Percentiles rank a stretch among this genome's conserved stretches.
phyloP scores from a whole-genome alignment of 1,284 basidiomycete species.

The Testicularia cyperi region DNA sequence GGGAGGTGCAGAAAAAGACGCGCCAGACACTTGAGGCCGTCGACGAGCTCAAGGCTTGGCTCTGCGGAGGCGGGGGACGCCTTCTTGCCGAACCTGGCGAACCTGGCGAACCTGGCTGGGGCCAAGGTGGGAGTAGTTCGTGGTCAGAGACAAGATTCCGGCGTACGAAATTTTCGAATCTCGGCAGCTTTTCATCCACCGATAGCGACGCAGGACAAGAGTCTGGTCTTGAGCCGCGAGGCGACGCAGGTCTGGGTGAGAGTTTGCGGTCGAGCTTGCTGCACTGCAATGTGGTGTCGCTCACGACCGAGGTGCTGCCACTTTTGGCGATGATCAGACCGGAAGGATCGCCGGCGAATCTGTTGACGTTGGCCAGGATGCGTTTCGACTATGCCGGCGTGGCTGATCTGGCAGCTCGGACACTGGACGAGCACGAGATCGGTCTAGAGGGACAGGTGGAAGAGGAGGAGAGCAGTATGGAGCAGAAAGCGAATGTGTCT shows the following conservation, averaged over 20 bases:
- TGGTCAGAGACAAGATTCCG: too few relatives aligned
- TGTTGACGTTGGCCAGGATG: conserved; percentile 14
- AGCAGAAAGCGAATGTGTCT: too few relatives aligned
- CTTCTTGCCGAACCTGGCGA: not conserved
- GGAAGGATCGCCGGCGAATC: not conserved
- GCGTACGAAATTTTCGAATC: conserved; percentile 8
- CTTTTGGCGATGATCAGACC: conserved; percentile 26
- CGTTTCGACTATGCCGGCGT: conserved; percentile 30
- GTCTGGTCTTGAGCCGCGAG: too few relatives aligned
- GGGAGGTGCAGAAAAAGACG: conserved; percentile 60
- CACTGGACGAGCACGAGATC: conserved; percentile 23
- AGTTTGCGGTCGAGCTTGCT: conserved; percentile 1
- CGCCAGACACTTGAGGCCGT: conserved; percentile 57
- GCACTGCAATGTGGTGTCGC: conserved; percentile 7
- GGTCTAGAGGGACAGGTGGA: conserved; percentile 8
- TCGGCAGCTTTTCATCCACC: too few relatives aligned
- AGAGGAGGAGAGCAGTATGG: too few relatives aligned
- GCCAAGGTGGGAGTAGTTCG: not conserved
- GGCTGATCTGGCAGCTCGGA: conserved; percentile 14
- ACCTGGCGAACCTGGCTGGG: not conserved
- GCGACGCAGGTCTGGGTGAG: conserved; percentile 17
- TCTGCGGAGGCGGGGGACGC: not conserved
- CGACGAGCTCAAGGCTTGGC: conserved; percentile 45
- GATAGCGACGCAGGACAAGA: too few relatives aligned
- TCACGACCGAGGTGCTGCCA: conserved; percentile 30